Conservation (phyloP, 768 basidiomycete genomes). For the Tubosaeta brunneosetosa region DNA sequence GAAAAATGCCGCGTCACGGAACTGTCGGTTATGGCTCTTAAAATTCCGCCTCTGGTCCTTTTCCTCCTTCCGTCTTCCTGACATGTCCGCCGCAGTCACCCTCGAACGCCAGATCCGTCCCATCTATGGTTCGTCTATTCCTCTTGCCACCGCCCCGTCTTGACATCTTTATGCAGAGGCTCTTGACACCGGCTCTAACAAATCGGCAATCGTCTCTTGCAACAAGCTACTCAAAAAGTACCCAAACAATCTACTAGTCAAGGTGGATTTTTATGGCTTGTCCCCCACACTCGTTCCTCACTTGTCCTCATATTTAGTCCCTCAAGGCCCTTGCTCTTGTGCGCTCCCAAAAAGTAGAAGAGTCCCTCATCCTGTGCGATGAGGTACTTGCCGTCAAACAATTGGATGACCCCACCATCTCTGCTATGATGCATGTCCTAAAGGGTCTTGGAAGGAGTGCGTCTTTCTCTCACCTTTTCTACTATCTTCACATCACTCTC, state of each 20-base stretch:
- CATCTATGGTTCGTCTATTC: slow-evolving; percentile 62
- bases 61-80: not conserved
- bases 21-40: slow-evolving; percentile 23
- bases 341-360: slow-evolving; percentile 81
- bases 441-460: slow-evolving; percentile 68
- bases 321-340: slow-evolving; percentile 82
- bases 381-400: slow-evolving; percentile 73
- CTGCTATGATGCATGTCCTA: slow-evolving; percentile 80
- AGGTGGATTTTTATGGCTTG: slow-evolving; percentile 37
- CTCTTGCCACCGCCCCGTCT: not conserved
- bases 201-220: slow-evolving; percentile 78
- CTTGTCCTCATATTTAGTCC: slow-evolving; percentile 43
- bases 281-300: slow-evolving; percentile 1
- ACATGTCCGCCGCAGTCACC: slow-evolving; percentile 50
- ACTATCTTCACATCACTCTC: not conserved
- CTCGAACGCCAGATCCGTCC: slow-evolving; percentile 81
- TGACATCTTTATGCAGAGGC: slow-evolving; percentile 51
- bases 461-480: slow-evolving; percentile 12
- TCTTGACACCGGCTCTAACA: slow-evolving; percentile 80
- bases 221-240: slow-evolving; percentile 88
- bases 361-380: slow-evolving; percentile 72
- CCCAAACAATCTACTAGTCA: slow-evolving; percentile 66
- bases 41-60: slow-evolving; percentile 19
- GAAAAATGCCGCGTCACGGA: slow-evolving; percentile 25
- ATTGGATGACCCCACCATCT: slow-evolving; percentile 67